These are phyloP conservation scores for Durio zibethinus DNA, from an alignment of 345 rosid species.

Conservation along the genomic window DNA sequence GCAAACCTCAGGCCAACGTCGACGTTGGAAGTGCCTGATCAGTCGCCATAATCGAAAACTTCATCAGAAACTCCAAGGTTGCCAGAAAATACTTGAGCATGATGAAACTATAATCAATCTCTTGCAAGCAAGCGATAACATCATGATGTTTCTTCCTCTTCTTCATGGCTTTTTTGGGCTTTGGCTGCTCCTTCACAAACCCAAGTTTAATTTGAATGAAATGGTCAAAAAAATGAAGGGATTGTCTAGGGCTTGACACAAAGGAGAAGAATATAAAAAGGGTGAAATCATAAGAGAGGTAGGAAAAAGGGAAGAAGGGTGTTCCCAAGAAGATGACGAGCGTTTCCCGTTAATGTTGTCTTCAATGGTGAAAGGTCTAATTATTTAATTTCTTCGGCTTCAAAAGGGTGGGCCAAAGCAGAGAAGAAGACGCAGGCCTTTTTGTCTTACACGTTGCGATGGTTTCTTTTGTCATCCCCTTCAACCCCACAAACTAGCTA, in stretches of 20 bases:
- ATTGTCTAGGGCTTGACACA: not conserved
- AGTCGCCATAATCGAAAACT: not conserved
- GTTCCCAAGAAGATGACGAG: conserved; percentile 41
- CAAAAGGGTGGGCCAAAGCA: not conserved
- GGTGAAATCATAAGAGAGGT: not conserved
- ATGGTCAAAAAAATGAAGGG: not conserved
- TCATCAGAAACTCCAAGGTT: not conserved
- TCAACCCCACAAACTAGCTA: too few species aligned
- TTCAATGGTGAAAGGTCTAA: conserved; percentile 2
- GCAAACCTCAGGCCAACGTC: not conserved
- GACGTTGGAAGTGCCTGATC: not conserved
- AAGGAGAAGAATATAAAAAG: not conserved
- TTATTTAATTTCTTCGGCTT: not conserved
- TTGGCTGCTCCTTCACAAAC: not conserved
- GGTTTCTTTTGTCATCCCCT: conserved; percentile 21
- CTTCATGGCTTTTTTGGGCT: not conserved
- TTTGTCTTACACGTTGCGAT: conserved; percentile 38
- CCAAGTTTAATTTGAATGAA: not conserved
- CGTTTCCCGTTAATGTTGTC: conserved; percentile 33
- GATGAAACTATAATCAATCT: not conserved
- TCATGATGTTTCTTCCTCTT: conserved; percentile 17
- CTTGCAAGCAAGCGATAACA: not conserved
- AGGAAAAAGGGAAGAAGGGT: not conserved
- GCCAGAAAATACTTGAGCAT: not conserved
- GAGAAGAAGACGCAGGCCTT: conserved; percentile 1